Percentiles rank a stretch among this genome's conserved stretches.
phyloP scores from a whole-genome alignment of 352 stramenopile genomes.

The Phytopythium ostracodes region DNA sequence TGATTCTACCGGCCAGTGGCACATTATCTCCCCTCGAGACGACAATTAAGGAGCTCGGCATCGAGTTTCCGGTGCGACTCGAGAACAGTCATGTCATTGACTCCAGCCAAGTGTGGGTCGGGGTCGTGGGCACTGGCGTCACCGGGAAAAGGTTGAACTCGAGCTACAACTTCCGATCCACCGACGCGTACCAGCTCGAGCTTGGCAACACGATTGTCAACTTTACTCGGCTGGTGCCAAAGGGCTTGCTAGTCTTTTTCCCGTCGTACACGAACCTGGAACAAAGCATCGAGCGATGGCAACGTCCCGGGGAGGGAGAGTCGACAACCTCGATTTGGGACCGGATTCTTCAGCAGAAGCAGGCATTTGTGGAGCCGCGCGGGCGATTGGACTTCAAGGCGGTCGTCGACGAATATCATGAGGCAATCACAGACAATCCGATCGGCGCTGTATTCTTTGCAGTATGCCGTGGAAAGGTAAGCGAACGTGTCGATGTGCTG shows the following conservation, averaged over 20 bases:
- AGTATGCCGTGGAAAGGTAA: slow-evolving; percentile 96
- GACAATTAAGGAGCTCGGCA: slow-evolving; percentile 95
- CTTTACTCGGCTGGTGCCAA: slow-evolving; percentile 92
- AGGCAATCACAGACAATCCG: slow-evolving; percentile 59
- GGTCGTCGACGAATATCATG: slow-evolving; percentile 79
- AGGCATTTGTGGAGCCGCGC: slow-evolving; percentile 75
- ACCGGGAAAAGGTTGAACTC: slow-evolving; percentile 92
- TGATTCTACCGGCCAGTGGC: slow-evolving; percentile 57
- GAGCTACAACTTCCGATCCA: slow-evolving; percentile 93
- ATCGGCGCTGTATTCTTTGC: slow-evolving; percentile 96
- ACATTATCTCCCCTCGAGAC: slow-evolving; percentile 97
- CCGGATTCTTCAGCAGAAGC: slow-evolving; percentile 69
- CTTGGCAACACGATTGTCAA: slow-evolving; percentile 96
- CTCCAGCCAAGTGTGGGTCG: slow-evolving; percentile 81
- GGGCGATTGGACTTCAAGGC: slow-evolving; percentile 70
- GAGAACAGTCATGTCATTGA: slow-evolving; percentile 99
- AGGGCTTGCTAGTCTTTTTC: slow-evolving; percentile 99
- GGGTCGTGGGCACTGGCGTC: slow-evolving; percentile 92
- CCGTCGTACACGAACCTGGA: slow-evolving; percentile 98
- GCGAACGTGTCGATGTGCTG: neutral
- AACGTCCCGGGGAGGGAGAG: slow-evolving; percentile 32
- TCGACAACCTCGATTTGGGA: slow-evolving; percentile 71
- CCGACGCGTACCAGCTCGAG: slow-evolving; percentile 93
- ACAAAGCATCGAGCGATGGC: slow-evolving; percentile 76
- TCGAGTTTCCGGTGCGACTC: slow-evolving; percentile 94